A percentile compares a stretch with the other conserved stretches of the same genome.
Conservation (phyloP, 192 early-diverging fungal genomes). For the Coemansia sp. region DNA sequence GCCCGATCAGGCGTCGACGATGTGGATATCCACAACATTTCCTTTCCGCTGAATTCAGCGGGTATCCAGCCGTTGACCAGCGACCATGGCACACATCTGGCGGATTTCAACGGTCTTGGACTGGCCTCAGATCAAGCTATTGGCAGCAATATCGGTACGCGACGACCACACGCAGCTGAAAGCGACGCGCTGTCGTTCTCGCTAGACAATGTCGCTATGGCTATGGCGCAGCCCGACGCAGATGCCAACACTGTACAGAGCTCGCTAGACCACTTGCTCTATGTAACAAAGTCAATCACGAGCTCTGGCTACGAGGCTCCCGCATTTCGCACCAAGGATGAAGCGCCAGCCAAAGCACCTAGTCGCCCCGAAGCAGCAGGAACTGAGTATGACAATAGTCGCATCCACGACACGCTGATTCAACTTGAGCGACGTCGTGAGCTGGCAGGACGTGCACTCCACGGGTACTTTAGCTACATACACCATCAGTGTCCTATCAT, state of each 20-base stretch:
- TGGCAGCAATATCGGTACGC: not conserved
- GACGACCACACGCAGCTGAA: constrained; percentile 5
- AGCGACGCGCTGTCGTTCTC: constrained; percentile 36
- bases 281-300: constrained; percentile 35
- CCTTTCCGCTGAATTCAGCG: not conserved
- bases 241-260: constrained; percentile 31
- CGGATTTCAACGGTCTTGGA: not conserved
- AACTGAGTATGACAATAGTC: constrained; percentile 6
- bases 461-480: constrained; percentile 53
- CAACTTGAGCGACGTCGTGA: constrained; percentile 38
- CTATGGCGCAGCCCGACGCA: constrained; percentile 29
- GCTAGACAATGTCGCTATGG: constrained; percentile 45
- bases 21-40: constrained; percentile 8
- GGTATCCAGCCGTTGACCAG: not conserved
- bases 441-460: constrained; percentile 29
- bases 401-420: constrained; percentile 36
- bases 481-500: constrained; percentile 56
- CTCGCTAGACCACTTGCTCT: constrained; percentile 39
- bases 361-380: no score
- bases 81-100: not conserved
- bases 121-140: not conserved
- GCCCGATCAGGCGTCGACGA: constrained; percentile 9
- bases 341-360: not conserved
- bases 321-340: not conserved
- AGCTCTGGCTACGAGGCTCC: constrained; percentile 23